Conservation (phyloP, 2,329 filamentous ascomycete species). For the Epichloe coenophiala region DNA sequence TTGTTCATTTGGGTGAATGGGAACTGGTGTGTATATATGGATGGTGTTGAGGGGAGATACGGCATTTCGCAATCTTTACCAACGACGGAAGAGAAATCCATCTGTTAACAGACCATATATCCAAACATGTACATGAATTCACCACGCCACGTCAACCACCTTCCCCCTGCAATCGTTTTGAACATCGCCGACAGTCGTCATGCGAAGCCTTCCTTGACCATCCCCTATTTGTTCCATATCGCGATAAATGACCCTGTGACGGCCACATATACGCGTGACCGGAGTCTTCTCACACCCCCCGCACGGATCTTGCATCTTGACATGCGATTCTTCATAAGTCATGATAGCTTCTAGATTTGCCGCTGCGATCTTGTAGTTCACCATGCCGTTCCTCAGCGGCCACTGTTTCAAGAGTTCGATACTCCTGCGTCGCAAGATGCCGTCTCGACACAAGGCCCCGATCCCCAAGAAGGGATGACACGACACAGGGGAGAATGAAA, state of each 20-base stretch:
- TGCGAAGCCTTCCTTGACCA: neutral
- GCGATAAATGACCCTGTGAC: conserved; percentile 1
- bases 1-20: neutral
- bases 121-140: neutral
- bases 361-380: conserved; percentile 3
- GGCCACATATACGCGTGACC: neutral
- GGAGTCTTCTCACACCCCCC: neutral
- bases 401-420: neutral
- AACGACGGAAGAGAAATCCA: no score
- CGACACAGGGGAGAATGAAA: neutral
- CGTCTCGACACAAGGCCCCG: conserved; percentile 1
- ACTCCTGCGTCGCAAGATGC: neutral
- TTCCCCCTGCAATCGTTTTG: neutral
- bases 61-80: no score
- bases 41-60: no score
- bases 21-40: neutral
- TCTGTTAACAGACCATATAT: no score
- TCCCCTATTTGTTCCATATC: neutral
- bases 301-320: neutral
- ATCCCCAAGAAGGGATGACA: conserved; percentile 1
- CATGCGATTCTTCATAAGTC: neutral
- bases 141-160: conserved; percentile 1
- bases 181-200: conserved; percentile 1
- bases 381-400: conserved; percentile 2
- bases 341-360: neutral